Percentiles rank a stretch among this genome's conserved stretches.
Conservation (phyloP, 2,329 filamentous ascomycete species). For the Cryphonectria radicalis region DNA sequence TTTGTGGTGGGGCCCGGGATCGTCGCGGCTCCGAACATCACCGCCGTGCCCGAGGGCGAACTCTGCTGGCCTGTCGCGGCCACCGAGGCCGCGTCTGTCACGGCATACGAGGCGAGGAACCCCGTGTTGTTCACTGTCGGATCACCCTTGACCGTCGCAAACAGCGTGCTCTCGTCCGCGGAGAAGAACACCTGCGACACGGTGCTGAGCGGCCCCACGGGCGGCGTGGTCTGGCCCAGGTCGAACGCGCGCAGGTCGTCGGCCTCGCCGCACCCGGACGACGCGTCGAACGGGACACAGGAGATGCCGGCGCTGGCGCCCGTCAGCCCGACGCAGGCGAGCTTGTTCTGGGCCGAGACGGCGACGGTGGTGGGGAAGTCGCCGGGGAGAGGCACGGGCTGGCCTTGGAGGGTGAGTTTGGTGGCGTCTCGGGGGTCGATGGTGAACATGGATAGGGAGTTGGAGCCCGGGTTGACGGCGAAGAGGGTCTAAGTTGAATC, state of each 20-base stretch:
- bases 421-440: slow-evolving; percentile 49
- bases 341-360: slow-evolving; percentile 46
- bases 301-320: slow-evolving; percentile 51
- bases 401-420: slow-evolving; percentile 48
- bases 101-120: slow-evolving; percentile 57
- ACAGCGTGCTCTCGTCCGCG: slow-evolving; percentile 53
- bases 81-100: slow-evolving; percentile 37
- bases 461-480: slow-evolving; percentile 59
- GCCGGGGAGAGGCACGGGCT: slow-evolving; percentile 48
- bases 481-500: slow-evolving; percentile 50
- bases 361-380: slow-evolving; percentile 59
- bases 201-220: slow-evolving; percentile 60
- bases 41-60: slow-evolving; percentile 58
- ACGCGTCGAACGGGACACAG: slow-evolving; percentile 45
- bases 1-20: slow-evolving; percentile 49
- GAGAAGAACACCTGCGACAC: slow-evolving; percentile 66
- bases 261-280: slow-evolving; percentile 45
- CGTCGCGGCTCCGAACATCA: slow-evolving; percentile 55
- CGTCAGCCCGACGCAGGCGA: slow-evolving; percentile 52
- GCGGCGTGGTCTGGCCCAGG: slow-evolving; percentile 61
- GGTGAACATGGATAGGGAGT: slow-evolving; percentile 54
- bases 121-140: slow-evolving; percentile 58
- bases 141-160: slow-evolving; percentile 65
- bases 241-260: slow-evolving; percentile 53
- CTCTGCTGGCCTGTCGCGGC: slow-evolving; percentile 39